Base-by-base conservation (phyloP, 805 yeast species). In the Yarrowia divulgata region DNA sequence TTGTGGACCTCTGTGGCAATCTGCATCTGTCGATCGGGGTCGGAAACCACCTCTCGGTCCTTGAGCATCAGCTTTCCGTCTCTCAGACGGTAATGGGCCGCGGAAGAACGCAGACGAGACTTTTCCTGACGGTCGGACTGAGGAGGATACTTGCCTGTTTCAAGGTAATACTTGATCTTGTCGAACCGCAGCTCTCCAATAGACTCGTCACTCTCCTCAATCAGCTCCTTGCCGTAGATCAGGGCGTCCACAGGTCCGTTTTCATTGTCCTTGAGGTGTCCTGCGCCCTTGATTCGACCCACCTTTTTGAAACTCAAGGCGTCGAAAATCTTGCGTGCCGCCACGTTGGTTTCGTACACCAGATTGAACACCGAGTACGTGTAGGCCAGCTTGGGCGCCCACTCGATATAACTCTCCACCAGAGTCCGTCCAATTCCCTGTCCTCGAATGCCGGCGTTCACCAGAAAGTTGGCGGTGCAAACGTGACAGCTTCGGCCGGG, bases 401-500 rank as follows among this genome's bases (percentile, higher is more conserved):
- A 95, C 70, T 89, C 91, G 32, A 93, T 77, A 73, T 87, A 91
- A 73, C 96, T 89, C 74, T 92, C 97, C 18, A 90, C 88, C 71
- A 95, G 78, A 0, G 95, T 90, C 69, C 89, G 82, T 6, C 98
- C 99, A 35, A 95, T 91, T 5, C 98, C 97, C 76, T 90, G 91
- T 34, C 94, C 93, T 74, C 99, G 82, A 73, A 91, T 91, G 72
- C 97, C 97, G 4, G 97, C 95, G 78, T 94, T 93, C 2, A 94
- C 98, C 43, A 94, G 80, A 73, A 94, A 90, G 23, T 89, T 89
- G 1, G 91, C 97, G 0, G 97, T 90, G 74, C 97, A 93, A n/a
- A 95, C 89, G 76, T 94, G 98, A 0, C 97, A 87, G 19, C 95
- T 89, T 55, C 98, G 82, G 1, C 98, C 98, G 0, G 98, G 97